A percentile compares a stretch with the other conserved stretches of the same genome.
Evolutionary conservation across 441 rosid genomes (phyloP).

Genomic region (Euphorbia corollata): DNA sequence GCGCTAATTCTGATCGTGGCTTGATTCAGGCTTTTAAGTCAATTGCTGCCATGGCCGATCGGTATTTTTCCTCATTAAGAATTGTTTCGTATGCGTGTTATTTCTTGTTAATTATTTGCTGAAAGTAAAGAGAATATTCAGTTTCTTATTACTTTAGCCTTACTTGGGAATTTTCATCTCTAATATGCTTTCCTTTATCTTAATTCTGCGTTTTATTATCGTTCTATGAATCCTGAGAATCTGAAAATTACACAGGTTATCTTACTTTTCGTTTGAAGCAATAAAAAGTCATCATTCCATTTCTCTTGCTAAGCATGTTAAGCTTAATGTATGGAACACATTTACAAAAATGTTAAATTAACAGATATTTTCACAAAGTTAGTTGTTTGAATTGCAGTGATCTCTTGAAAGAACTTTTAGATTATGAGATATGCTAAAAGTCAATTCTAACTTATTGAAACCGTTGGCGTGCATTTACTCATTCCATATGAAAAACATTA

Average conservation of each 20-base stretch:
- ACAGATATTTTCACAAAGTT: neutral
- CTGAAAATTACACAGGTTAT: neutral
- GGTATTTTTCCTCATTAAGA: conserved; percentile 13
- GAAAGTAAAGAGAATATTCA: neutral
- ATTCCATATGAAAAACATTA: neutral
- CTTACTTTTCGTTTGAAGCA: neutral
- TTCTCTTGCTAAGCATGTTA: neutral
- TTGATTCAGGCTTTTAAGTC: conserved; percentile 37
- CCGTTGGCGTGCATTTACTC: neutral
- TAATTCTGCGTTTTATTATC: neutral
- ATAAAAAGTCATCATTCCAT: neutral
- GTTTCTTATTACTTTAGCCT: neutral
- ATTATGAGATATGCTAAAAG: neutral
- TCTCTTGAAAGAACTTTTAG: neutral
- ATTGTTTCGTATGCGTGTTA: neutral
- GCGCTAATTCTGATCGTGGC: conserved; percentile 31
- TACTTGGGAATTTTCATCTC: neutral
- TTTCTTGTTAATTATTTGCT: neutral
- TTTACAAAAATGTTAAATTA: neutral
- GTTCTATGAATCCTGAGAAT: neutral
- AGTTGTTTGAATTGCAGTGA: neutral
- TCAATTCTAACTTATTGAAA: too few species aligned
- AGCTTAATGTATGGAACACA: neutral
- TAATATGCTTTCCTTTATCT: neutral
- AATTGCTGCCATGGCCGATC: conserved; percentile 38